phyloP scores from a whole-genome alignment of 345 rosid species.

The Eucalyptus rudis region DNA sequence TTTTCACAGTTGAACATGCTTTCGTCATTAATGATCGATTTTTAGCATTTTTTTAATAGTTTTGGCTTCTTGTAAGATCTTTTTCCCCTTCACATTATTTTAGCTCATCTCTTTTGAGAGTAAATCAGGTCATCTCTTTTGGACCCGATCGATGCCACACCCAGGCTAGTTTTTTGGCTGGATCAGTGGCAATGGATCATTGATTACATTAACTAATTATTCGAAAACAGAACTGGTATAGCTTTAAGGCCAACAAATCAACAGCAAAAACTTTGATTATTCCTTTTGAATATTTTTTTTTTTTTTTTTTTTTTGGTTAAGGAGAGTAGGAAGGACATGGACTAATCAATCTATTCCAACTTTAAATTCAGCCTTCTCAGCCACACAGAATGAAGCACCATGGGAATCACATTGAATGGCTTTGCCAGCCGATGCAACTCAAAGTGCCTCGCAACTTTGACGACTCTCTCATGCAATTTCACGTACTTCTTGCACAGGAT shows the following conservation, averaged over 20 bases:
- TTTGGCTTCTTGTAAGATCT: neutral
- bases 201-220: neutral
- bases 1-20: too few relatives aligned
- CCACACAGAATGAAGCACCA: conserved; percentile 62
- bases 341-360: neutral
- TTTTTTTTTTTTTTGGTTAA: neutral
- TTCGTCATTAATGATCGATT: neutral
- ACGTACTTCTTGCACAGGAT: conserved; percentile 19
- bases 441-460: conserved; percentile 28
- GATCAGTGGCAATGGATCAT: neutral
- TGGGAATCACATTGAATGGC: conserved; percentile 34
- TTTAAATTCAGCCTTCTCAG: conserved; percentile 38
- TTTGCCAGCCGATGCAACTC: conserved; percentile 32
- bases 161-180: neutral
- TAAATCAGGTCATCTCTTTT: neutral
- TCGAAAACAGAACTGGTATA: neutral
- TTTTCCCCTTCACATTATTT: neutral
- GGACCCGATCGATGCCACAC: neutral
- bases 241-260: neutral
- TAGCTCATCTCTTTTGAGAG: neutral
- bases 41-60: neutral
- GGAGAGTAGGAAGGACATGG: neutral
- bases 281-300: neutral
- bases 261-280: neutral
- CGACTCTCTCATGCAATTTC: conserved; percentile 20